Evolutionary conservation across 306 rosid genomes (phyloP).

Genomic region (Boehmeria nivea): DNA sequence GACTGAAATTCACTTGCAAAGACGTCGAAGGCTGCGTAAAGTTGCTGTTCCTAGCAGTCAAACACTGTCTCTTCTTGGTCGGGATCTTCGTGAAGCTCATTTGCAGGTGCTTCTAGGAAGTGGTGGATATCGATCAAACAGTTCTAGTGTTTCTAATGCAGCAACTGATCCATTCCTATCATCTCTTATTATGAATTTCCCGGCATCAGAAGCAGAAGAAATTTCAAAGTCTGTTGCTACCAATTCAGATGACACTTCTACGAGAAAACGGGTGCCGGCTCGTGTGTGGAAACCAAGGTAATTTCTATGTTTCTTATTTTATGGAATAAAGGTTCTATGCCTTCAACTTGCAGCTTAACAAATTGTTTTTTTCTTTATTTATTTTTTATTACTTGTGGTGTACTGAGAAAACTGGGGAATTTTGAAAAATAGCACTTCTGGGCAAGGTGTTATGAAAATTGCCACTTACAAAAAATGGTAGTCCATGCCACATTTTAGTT

Average conservation of each 20-base stretch:
- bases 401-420: conserved; percentile 2
- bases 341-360: not conserved
- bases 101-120: conserved; percentile 83
- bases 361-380: not conserved
- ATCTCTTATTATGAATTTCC: conserved; percentile 80
- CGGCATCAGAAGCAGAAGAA: conserved; percentile 82
- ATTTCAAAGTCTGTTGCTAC: conserved; percentile 77
- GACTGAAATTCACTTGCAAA: conserved; percentile 72
- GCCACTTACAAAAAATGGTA: too few species aligned
- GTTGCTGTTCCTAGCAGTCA: conserved; percentile 83
- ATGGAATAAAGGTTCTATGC: not conserved
- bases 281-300: conserved; percentile 96
- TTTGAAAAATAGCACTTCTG: too few species aligned
- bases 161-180: conserved; percentile 81
- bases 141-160: conserved; percentile 43
- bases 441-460: too few species aligned
- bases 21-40: conserved; percentile 78
- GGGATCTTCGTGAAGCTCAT: conserved; percentile 99
- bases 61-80: conserved; percentile 63
- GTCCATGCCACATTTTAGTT: too few species aligned
- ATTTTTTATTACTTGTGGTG: conserved; percentile 9
- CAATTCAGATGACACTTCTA: conserved; percentile 47
- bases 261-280: conserved; percentile 39
- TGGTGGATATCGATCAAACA: conserved; percentile 62
- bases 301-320: conserved; percentile 10